Conservation (phyloP, 2,329 filamentous ascomycete genomes). For the Leptographium galeiforme region DNA sequence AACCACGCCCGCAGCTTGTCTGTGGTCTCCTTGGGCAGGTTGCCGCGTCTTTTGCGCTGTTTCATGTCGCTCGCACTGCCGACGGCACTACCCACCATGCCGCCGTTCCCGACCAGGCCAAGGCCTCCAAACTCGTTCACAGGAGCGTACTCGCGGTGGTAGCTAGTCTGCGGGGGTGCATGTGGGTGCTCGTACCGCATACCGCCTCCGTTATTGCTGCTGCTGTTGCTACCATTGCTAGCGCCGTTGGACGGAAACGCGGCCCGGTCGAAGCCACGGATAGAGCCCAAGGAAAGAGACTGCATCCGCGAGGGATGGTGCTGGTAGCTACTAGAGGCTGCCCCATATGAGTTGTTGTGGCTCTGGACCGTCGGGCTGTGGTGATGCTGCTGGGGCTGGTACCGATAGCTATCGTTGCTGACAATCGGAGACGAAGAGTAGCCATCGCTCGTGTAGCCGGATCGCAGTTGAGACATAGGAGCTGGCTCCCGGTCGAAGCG, state of each 20-base stretch:
- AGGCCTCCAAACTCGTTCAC: slow-evolving; percentile 21
- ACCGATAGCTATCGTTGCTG: neutral
- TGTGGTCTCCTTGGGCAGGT: slow-evolving; percentile 81
- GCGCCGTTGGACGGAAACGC: slow-evolving; percentile 24
- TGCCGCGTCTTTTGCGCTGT: slow-evolving; percentile 58
- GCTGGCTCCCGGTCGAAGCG: slow-evolving; percentile 20
- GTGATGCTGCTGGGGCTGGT: neutral
- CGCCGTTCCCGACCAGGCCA: slow-evolving; percentile 4
- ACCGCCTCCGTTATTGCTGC: neutral
- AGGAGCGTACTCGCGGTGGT: slow-evolving; percentile 29
- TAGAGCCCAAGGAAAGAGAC: slow-evolving; percentile 30
- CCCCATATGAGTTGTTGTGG: neutral
- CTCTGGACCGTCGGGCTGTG: neutral
- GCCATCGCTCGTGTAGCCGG: slow-evolving; percentile 21
- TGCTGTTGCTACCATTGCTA: neutral
- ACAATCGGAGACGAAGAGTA: slow-evolving; percentile 11
- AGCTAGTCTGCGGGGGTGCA: slow-evolving; percentile 4
- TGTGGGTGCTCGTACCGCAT: neutral
- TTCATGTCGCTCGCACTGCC: slow-evolving; percentile 30
- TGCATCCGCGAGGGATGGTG: slow-evolving; percentile 31
- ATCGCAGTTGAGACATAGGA: slow-evolving; percentile 18
- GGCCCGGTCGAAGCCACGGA: slow-evolving; percentile 27
- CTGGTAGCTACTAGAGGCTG: slow-evolving; percentile 13
- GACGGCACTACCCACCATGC: neutral
- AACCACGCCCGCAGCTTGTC: slow-evolving; percentile 75